A percentile compares a stretch with the other conserved stretches of the same genome.
phyloP scores from a whole-genome alignment of 345 rosid species.

The Gossypium rotundifolium region DNA sequence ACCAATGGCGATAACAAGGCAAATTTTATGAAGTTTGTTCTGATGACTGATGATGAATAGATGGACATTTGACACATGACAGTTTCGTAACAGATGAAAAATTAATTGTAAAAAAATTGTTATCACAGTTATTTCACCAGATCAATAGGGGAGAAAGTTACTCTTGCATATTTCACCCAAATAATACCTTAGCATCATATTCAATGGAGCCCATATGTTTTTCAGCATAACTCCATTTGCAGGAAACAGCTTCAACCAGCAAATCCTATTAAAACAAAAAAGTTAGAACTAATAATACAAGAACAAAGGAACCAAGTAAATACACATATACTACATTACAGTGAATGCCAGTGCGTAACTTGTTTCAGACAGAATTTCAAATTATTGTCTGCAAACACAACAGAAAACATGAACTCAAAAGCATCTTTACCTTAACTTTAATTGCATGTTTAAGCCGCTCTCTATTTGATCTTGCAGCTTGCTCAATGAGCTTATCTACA shows the following conservation, averaged over 20 bases:
- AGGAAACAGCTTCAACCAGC: conserved; percentile 51
- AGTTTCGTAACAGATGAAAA: not conserved
- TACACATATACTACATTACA: not conserved
- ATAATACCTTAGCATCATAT: conserved; percentile 66
- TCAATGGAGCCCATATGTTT: conserved; percentile 66
- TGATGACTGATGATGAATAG: not conserved
- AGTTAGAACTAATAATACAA: not conserved
- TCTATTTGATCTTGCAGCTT: conserved; percentile 44
- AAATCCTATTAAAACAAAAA: conserved; percentile 36
- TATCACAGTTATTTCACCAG: not conserved
- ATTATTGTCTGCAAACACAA: not conserved
- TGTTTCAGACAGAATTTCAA: not conserved
- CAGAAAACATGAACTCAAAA: not conserved
- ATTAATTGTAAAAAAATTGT: not conserved
- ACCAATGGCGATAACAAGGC: not conserved
- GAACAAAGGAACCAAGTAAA: not conserved
- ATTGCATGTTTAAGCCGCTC: conserved; percentile 46
- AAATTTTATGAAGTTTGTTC: not conserved
- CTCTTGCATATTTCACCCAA: not conserved
- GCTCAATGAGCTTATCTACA: conserved; percentile 55
- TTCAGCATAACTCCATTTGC: conserved; percentile 55
- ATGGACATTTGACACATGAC: not conserved
- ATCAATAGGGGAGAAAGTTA: not conserved
- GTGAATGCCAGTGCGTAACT: not conserved
- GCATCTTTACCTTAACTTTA: conserved; percentile 45